Percentiles rank a stretch among this genome's conserved stretches.
These are phyloP conservation scores for Wallacemonas collosoma DNA, from an alignment of 208 protist genomes.

Conservation along the genomic window DNA sequence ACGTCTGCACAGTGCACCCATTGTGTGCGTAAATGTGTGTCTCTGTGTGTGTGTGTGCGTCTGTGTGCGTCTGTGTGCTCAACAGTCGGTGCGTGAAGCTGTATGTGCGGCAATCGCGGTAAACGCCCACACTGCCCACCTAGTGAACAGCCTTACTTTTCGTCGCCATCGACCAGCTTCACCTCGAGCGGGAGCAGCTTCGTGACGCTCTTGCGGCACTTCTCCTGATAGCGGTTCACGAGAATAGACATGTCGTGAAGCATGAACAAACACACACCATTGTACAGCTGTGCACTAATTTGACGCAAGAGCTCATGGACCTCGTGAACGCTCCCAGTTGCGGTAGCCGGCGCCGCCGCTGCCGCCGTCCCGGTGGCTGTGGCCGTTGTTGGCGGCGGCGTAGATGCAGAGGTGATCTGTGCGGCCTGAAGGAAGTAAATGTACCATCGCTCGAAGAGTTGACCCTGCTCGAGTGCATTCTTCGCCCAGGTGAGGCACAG, in stretches of 20 bases:
- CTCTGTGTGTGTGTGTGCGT: neutral
- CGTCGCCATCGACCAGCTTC: constrained; percentile 42
- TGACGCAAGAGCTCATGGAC: constrained; percentile 47
- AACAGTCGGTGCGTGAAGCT: neutral
- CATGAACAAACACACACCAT: constrained; percentile 58
- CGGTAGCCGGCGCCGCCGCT: neutral
- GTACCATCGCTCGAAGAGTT: constrained; percentile 76
- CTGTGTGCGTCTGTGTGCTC: too few relatives aligned
- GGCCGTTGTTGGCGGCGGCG: neutral
- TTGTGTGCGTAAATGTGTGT: neutral
- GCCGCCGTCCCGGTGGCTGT: too few relatives aligned
- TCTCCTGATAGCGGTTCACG: constrained; percentile 63
- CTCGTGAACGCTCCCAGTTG: constrained; percentile 29
- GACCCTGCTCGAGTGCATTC: constrained; percentile 68
- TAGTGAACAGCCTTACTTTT: neutral
- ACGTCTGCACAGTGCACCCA: neutral
- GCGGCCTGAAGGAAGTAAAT: constrained; percentile 61
- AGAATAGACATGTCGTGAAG: constrained; percentile 79
- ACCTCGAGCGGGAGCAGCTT: constrained; percentile 64
- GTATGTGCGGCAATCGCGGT: too few relatives aligned
- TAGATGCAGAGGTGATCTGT: neutral
- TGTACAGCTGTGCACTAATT: constrained; percentile 62
- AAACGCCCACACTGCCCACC: too few relatives aligned
- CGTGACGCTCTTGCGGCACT: constrained; percentile 64
- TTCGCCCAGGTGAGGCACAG: constrained; percentile 58